These are phyloP conservation scores for Arctium lappa DNA, from an alignment of 129 eudicot species.

Conservation along the genomic window DNA sequence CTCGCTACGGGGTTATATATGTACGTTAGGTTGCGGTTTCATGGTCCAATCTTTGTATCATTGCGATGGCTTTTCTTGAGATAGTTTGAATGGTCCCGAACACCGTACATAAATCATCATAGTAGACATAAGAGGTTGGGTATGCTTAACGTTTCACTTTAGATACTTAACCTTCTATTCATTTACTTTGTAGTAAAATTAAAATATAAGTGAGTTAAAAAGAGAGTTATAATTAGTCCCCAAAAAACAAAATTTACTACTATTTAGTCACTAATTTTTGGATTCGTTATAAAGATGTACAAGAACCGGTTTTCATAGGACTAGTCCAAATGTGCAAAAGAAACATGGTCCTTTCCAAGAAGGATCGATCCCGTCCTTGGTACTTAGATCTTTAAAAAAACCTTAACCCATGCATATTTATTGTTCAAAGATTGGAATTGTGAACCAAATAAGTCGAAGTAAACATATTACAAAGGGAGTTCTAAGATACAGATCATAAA, in stretches of 20 bases:
- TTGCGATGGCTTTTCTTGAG: background rate
- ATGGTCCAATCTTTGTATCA: background rate
- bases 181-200: background rate
- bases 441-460: background rate
- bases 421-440: background rate
- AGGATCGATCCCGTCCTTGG: background rate
- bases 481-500: background rate
- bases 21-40: background rate
- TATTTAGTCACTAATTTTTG: background rate
- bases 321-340: background rate
- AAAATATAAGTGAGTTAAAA: background rate
- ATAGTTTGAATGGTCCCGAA: background rate
- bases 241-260: background rate
- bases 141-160: background rate
- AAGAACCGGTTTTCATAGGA: background rate
- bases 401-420: background rate
- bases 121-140: background rate
- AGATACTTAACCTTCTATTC: background rate
- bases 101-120: background rate
- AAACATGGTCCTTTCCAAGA: background rate
- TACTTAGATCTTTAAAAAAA: background rate
- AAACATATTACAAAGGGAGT: background rate
- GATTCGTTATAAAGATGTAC: background rate
- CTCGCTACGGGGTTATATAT: background rate
- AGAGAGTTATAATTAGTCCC: background rate